Evolutionary conservation across 202 grass and related monocot species (phyloP), one percentile per base, ranked within the genome.

Genomic region (Setaria italica): DNA sequence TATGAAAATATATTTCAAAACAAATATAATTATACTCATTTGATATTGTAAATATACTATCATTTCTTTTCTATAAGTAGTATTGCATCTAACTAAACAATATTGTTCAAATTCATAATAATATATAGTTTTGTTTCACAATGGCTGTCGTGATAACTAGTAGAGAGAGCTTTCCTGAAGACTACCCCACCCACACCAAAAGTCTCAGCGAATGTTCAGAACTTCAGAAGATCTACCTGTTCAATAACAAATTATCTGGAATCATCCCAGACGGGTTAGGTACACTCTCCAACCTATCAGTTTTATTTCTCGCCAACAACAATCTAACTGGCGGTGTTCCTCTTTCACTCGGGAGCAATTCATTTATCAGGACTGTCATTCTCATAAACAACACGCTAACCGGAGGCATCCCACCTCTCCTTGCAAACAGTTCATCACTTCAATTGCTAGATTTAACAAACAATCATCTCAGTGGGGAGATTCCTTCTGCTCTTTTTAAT

Each of bases 311-410:
- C 10, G 8, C 49, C 5, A 17, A 4, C 14, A 91, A 91, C 62
- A 59, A 42, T 4, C 63, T 87, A 3, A 70, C 30, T 0, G 80
- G 62, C 8, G 45, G 1, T 8, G 81, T 91, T 47, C 77, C 77
- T 49, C 16, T 10, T 9, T 25, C 78, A 14, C 39, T 91, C 9
- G 89, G 80, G 16, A 80, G 66, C 48, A 66, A 59, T 6, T 25
- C 57, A 8, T 65, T 60, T 42, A 63, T 85, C 10, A 2, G 5
- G 15, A 0, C 11, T 14, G 46, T 93, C 9, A 2, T 64, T 12
- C 67, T 93, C 15, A 30, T 53, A 14, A 54, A 74, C 32, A 93
- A 93, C n/a, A 82, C 55, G 3, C 58, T 94, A 2, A 82, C 82
- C 0, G 86, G 89, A 10, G 64, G 49, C 19, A 74, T 94, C 20